Evolutionary conservation across 768 basidiomycete genomes (phyloP), one percentile per base, ranked within the genome.

Genomic region (Termitomyces sp.): DNA sequence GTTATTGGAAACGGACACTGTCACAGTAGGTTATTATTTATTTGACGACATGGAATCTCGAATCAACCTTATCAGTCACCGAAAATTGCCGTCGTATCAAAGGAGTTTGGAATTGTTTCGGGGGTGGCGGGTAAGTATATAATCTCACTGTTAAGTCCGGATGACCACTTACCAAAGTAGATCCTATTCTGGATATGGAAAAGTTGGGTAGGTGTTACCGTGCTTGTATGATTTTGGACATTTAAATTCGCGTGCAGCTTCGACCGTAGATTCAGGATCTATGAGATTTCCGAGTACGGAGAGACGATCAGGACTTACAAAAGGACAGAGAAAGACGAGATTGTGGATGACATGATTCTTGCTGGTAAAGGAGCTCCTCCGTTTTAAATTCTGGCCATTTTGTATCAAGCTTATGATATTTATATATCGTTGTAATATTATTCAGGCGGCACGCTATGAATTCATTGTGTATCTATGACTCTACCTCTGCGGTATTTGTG

Each of bases 301-400:
- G 96, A 98, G 78, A 94, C 84, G 6, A 91, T 98, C 67, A 76
- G 79, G 67, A 96, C 96, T 37, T 81, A 90, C 70, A 97, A 97
- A 71, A 83, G 85, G 39, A 85, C 83, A 4, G 89, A 91, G 66
- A 75, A 85, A 56, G 85, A 85, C 53, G 82, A 81, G 54, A 73
- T 90, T 14, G 50, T 89, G 43, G 85, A 90, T 61, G 77, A 80
- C 58, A 78, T 88, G 73, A 66, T 83, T 11, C 74, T 92, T 6
- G 76, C 78, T 3, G 89, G 90, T 2, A 72, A 70, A 49, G 78
- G 75, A 35, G 74, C 82, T 23, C 61, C 71, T 43, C 68, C 69
- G 12, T 59, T 68, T 48, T 60, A 37, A 60, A 10, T 23, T 30
- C 17, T 7, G 17, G n/a, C 17, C 16, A 35, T 5, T 27, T 10